phyloP scores from a whole-genome alignment of 2,329 filamentous ascomycete genomes.

The Cytospora chrysosperma region DNA sequence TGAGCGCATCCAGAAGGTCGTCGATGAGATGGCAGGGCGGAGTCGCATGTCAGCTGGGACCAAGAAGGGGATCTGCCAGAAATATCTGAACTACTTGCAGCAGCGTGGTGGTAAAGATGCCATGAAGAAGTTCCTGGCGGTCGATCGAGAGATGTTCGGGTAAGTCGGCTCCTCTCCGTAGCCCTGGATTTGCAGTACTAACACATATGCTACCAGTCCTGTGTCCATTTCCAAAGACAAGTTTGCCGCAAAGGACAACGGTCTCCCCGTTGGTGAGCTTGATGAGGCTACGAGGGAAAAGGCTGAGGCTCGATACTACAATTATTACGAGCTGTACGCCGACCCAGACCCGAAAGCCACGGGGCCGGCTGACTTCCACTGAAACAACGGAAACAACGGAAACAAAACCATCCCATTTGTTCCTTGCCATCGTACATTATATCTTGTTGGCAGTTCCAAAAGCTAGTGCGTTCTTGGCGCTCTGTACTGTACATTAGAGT shows the following conservation, averaged over 20 bases:
- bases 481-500: slow-evolving; percentile 20
- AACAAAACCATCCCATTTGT: neutral
- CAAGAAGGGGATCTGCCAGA: slow-evolving; percentile 72
- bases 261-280: slow-evolving; percentile 41
- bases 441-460: neutral
- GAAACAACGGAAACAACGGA: too few relatives aligned
- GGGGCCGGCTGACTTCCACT: slow-evolving; percentile 54
- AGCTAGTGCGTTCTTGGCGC: slow-evolving; percentile 22
- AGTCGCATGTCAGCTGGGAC: slow-evolving; percentile 65
- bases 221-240: slow-evolving; percentile 44
- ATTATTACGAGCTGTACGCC: slow-evolving; percentile 52
- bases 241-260: slow-evolving; percentile 46
- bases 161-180: slow-evolving; percentile 38
- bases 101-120: slow-evolving; percentile 78
- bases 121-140: slow-evolving; percentile 78
- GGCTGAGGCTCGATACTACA: slow-evolving; percentile 51
- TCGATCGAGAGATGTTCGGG: slow-evolving; percentile 89
- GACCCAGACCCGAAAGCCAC: slow-evolving; percentile 47
- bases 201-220: slow-evolving; percentile 38
- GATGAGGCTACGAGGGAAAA: slow-evolving; percentile 51
- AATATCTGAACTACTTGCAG: slow-evolving; percentile 81
- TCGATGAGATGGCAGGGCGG: slow-evolving; percentile 71
- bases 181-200: neutral
- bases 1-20: slow-evolving; percentile 75
- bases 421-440: neutral